Evolutionary conservation across 768 basidiomycete genomes (phyloP), one percentile per base, ranked within the genome.

Genomic region (Chalciporus sphaerocephalus): DNA sequence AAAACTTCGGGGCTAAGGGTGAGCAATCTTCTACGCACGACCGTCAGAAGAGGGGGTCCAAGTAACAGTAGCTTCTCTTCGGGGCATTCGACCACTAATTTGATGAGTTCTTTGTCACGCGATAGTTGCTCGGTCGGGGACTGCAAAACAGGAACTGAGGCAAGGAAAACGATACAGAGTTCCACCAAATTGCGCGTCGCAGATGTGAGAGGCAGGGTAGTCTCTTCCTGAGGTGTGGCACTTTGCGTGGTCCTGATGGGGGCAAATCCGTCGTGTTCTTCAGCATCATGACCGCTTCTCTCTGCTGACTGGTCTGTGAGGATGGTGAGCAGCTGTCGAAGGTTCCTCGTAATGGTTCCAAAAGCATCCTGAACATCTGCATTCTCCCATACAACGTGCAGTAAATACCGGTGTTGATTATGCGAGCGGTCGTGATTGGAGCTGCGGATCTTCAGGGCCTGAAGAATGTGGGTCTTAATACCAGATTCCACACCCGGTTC

Each of bases 381-480:
- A 47, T 77, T 79, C 47, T 79, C 79, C 80, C 90, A 91, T 20
- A 92, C 61, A 7, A 75, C 60, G 22, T 71, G 69, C 39, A 86
- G 76, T 18, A 91, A 66, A 32, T 65, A 67, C 59, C 46, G 74
- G 67, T 33, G 62, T 41, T 28, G 55, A 46, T 42, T 30, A 40
- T 40, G 13, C 40, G 41, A 28, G 42, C 44, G 40, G 47, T 43
- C 32, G 38, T 51, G 34, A 34, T 36, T 17, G 23, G 47, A 42
- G 9, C 53, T 41, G 24, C 42, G 43, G 6, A 36, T 42, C 20
- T 57, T 65, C 44, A 79, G 53, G 30, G 49, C 53, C 39, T 66
- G 65, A 33, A 88, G 68, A 0, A 72, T 65, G 38, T 80, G 73
- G 9, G 73, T 69, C 55, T 79, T 75, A 50, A 92, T 86, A 1